Base-by-base conservation (phyloP, 352 stramenopile species). In the Blastocystis sp. region DNA sequence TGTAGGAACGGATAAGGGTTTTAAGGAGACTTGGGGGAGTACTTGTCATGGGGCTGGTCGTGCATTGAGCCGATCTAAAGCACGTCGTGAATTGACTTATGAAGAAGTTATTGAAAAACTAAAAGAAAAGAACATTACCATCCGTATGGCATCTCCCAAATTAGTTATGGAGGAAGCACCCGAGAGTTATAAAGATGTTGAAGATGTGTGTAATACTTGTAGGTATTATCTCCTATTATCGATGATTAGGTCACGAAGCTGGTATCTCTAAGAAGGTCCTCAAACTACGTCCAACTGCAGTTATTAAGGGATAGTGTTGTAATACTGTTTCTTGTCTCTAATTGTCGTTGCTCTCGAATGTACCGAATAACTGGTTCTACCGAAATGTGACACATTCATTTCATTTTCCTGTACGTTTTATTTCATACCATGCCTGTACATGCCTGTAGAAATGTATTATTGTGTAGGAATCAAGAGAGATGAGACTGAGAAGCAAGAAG, bases 111-210 rank as follows among this genome's bases (percentile, higher is more conserved):
- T 96, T 13, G 90, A 91, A 58, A 90, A 91, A 40, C 90, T 96
- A 17, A 89, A 91, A n/a, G 77, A 93, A 48, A 93, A 94, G 62
- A 92, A 92, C 13, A 96, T 96, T 68, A 91, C 92, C 9, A 95
- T 96, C 81, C 87, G 93, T 53, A 93, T 96, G 33, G 93, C 93
- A 0, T 94, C 91, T 68, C 93, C 93, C 33, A 96, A 95, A 90
- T 89, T 96, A 37, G 93, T 96, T 6, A 95, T 94, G 90, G 93
- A 96, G 90, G 93, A 96, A 82, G 93, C 93, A 9, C 93, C 93
- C 13, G 93, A 96, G 87, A 93, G 90, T 17, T 96, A 96, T 80
- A 96, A 96, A 89, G 92, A 96, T 90, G 93, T 96, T 19, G 94
- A 89, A 30, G 90, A 94, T 66, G 93, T 95, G n/a, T 93, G 95